phyloP scores from a whole-genome alignment of 306 rosid species.

The Corylus americana region DNA sequence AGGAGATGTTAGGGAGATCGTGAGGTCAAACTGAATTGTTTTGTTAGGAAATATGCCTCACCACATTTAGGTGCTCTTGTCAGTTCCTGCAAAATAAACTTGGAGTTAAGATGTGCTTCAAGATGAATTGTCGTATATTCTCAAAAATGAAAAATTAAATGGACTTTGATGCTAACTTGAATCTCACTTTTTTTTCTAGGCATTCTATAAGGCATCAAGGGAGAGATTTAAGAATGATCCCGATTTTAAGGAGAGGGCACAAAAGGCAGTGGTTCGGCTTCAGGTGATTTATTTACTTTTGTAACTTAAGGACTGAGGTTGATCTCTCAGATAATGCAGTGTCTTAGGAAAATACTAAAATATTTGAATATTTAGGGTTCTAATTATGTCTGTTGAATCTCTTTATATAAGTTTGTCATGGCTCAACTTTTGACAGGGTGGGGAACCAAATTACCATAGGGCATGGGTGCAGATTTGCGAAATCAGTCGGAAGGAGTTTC shows the following conservation, averaged over 20 bases:
- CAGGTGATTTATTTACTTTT: conserved; percentile 54
- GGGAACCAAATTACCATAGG: conserved; percentile 62
- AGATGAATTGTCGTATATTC: neutral
- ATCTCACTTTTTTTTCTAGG: conserved; percentile 38
- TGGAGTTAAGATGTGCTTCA: neutral
- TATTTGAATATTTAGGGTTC: neutral
- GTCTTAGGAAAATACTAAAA: neutral
- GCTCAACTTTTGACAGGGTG: conserved; percentile 51
- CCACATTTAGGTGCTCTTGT: conserved; percentile 4
- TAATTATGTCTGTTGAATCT: neutral
- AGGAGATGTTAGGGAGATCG: neutral
- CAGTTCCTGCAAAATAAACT: neutral
- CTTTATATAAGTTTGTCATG: conserved; percentile 4
- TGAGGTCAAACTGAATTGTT: neutral
- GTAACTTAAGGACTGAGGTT: neutral
- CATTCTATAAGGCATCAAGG: conserved; percentile 88
- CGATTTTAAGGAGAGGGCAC: conserved; percentile 83
- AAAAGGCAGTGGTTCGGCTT: conserved; percentile 81
- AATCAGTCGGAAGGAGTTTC: conserved; percentile 82
- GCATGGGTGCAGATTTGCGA: conserved; percentile 91
- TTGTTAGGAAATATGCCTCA: conserved; percentile 4
- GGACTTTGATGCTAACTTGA: conserved; percentile 15
- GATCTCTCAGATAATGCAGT: conserved; percentile 11
- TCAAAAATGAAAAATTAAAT: conserved; percentile 13
- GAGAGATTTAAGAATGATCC: conserved; percentile 79